Evolutionary conservation across 208 protist species (phyloP).

Genomic region (Phytomonas serpens): DNA sequence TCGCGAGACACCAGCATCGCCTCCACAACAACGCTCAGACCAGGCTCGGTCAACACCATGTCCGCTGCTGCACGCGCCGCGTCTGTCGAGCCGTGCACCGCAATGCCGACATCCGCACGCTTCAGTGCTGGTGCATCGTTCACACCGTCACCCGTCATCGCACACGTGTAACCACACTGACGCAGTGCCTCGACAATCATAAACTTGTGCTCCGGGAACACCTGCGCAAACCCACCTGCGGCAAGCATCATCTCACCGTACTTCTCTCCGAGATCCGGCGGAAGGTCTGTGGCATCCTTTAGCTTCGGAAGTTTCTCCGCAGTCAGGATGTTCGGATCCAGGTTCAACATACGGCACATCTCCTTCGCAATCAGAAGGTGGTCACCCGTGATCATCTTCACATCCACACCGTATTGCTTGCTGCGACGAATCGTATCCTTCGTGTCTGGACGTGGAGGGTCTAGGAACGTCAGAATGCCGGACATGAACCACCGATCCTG

Average conservation of each 20-base stretch:
- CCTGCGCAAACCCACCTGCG: conserved; percentile 86
- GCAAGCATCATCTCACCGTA: conserved; percentile 59
- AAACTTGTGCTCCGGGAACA: conserved; percentile 95
- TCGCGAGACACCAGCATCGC: conserved; percentile 89
- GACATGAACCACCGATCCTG: conserved; percentile 63
- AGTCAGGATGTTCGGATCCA: conserved; percentile 85
- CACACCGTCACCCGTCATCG: conserved; percentile 97
- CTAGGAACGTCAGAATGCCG: conserved; percentile 87
- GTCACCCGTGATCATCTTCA: conserved; percentile 96
- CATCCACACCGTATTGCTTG: conserved; percentile 81
- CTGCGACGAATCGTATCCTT: conserved; percentile 77
- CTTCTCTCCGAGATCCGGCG: conserved; percentile 49
- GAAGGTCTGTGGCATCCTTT: conserved; percentile 49
- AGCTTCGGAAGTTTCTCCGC: conserved; percentile 62
- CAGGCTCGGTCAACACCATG: conserved; percentile 92
- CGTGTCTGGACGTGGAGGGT: conserved; percentile 90
- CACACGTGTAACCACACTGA: conserved; percentile 79
- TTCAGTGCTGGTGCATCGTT: conserved; percentile 96
- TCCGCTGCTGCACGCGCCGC: conserved; percentile 91
- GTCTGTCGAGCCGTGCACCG: conserved; percentile 91
- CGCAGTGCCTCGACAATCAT: conserved; percentile 91
- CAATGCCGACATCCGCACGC: conserved; percentile 94
- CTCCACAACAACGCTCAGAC: conserved; percentile 90
- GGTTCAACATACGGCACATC: conserved; percentile 86
- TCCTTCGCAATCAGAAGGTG: conserved; percentile 91